Conservation (phyloP, 2,329 filamentous ascomycete genomes). For the Pseudogymnoascus sp. region DNA sequence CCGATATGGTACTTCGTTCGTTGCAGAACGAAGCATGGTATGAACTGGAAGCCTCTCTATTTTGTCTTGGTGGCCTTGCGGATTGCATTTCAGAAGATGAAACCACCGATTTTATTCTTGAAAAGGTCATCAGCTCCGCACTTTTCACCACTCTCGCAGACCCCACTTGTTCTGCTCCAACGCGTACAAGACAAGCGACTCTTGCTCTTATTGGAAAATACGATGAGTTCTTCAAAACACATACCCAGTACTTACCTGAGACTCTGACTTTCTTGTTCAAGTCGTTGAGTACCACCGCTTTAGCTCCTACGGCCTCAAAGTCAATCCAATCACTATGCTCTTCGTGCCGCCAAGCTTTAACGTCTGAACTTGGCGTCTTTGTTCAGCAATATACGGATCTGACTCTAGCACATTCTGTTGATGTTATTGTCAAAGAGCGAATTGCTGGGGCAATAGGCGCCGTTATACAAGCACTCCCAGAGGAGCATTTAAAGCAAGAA, state of each 20-base stretch:
- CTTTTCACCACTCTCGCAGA: conserved; percentile 50
- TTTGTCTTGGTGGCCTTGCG: conserved; percentile 59
- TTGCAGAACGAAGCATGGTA: conserved; percentile 46
- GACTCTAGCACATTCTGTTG: conserved; percentile 50
- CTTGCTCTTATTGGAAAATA: conserved; percentile 66
- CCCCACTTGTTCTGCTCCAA: conserved; percentile 47
- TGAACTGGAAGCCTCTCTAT: conserved; percentile 54
- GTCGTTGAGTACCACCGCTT: conserved; percentile 54
- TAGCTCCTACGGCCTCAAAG: conserved; percentile 64
- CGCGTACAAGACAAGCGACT: conserved; percentile 60
- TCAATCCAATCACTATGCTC: conserved; percentile 70
- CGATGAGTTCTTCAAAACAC: conserved; percentile 68
- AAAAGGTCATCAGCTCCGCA: conserved; percentile 54
- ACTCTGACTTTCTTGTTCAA: conserved; percentile 70
- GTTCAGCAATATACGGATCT: conserved; percentile 65
- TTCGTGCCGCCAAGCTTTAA: conserved; percentile 65
- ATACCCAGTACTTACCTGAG: conserved; percentile 59
- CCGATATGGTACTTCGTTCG: conserved; percentile 46
- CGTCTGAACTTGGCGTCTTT: conserved; percentile 60
- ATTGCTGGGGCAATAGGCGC: conserved; percentile 68
- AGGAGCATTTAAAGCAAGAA: conserved; percentile 46
- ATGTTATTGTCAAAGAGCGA: conserved; percentile 61
- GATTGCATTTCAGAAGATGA: conserved; percentile 56
- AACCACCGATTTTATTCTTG: conserved; percentile 52
- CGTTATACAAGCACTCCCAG: conserved; percentile 65